A percentile compares a stretch with the other conserved stretches of the same genome.
Conservation (phyloP, 345 rosid genomes). For the Nephelium lappaceum region DNA sequence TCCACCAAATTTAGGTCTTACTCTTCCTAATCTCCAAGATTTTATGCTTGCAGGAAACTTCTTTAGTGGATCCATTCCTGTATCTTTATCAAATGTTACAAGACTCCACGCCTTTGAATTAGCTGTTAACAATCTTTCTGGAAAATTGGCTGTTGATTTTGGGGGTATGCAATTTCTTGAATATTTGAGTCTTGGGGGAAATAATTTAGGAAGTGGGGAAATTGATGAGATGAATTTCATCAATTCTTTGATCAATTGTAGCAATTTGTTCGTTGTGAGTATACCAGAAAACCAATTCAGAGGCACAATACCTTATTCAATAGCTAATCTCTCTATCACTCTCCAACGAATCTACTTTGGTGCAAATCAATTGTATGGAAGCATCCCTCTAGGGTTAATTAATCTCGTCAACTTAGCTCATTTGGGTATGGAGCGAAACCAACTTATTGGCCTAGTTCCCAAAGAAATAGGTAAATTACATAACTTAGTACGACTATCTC, state of each 20-base stretch:
- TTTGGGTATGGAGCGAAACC: neutral
- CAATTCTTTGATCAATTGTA: slow-evolving; percentile 22
- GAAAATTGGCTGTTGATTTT: too few relatives aligned
- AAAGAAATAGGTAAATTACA: neutral
- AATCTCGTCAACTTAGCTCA: slow-evolving; percentile 11
- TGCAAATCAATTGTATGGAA: neutral
- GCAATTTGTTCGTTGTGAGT: neutral
- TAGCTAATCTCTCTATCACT: slow-evolving; percentile 18
- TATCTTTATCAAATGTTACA: too few relatives aligned
- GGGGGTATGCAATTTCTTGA: too few relatives aligned
- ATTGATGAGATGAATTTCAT: slow-evolving; percentile 12
- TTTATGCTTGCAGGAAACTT: too few relatives aligned
- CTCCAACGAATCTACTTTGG: neutral
- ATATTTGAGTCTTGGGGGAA: fast-evolving
- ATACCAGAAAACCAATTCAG: neutral
- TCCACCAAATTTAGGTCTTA: too few relatives aligned
- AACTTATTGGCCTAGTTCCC: slow-evolving; percentile 13
- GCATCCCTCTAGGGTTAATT: slow-evolving; percentile 22
- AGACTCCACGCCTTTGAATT: too few relatives aligned
- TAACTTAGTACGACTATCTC: too few relatives aligned
- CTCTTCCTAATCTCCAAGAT: too few relatives aligned
- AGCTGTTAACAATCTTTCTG: too few relatives aligned
- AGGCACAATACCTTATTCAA: slow-evolving; percentile 18
- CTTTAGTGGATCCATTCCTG: too few relatives aligned
- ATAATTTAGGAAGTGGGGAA: too few relatives aligned